Conservation (phyloP, 2,329 filamentous ascomycete genomes). For the Dactylonectria macrodidyma region DNA sequence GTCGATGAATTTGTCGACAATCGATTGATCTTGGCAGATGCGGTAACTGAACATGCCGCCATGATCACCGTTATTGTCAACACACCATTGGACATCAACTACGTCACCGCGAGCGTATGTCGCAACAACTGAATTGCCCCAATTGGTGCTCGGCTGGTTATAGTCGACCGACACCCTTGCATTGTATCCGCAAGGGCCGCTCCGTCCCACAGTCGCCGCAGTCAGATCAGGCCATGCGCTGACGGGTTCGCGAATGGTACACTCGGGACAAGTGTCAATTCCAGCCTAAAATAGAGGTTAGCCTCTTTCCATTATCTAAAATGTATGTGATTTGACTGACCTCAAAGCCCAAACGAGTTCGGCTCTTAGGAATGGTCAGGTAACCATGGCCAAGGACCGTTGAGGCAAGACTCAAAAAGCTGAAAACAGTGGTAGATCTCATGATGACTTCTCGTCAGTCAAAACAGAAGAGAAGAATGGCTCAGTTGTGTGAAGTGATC, state of each 20-base stretch:
- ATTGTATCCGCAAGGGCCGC: constrained; percentile 68
- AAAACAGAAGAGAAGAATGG: too few species aligned
- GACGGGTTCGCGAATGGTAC: constrained; percentile 68
- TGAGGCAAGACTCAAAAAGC: too few species aligned
- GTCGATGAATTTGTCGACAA: constrained; percentile 66
- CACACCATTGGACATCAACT: constrained; percentile 68
- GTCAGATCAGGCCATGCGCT: constrained; percentile 64
- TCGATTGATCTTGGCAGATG: constrained; percentile 65
- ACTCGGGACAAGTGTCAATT: constrained; percentile 67
- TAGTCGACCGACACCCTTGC: constrained; percentile 68
- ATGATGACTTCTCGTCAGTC: too few species aligned
- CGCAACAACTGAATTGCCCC: constrained; percentile 59
- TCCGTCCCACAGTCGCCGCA: constrained; percentile 61
- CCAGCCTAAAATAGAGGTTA: constrained; percentile 50
- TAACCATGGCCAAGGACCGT: constrained; percentile 30
- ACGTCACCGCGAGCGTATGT: constrained; percentile 62
- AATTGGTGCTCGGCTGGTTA: constrained; percentile 61
- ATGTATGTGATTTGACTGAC: background rate
- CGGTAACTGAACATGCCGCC: constrained; percentile 71
- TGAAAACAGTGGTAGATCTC: too few species aligned
- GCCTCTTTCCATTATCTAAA: constrained; percentile 36
- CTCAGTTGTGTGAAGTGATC: too few species aligned
- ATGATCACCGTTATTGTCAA: constrained; percentile 70
- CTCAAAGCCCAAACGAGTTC: constrained; percentile 37
- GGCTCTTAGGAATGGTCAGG: constrained; percentile 36